Conservation (phyloP, 148 eudicot species). For the Beta vulgaris region DNA sequence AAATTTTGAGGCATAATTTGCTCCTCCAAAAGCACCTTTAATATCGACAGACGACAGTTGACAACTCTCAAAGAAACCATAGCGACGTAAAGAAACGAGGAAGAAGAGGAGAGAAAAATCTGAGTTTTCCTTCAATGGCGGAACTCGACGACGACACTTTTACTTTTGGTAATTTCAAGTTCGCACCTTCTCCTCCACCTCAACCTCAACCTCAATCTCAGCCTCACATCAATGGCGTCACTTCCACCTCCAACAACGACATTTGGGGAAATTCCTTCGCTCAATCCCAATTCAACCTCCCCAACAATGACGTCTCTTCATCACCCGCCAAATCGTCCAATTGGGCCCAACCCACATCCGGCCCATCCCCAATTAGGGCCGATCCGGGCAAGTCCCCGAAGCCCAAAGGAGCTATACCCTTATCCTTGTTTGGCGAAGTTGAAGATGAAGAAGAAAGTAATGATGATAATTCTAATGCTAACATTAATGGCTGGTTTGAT, state of each 20-base stretch:
- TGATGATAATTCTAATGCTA: neutral
- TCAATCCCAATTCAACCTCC: slow-evolving; percentile 4
- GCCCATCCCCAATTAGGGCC: neutral
- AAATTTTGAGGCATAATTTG: too few relatives aligned
- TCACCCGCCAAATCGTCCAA: slow-evolving; percentile 4
- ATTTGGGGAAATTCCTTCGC: slow-evolving; percentile 60
- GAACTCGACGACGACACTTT: slow-evolving; percentile 45
- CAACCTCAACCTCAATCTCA: slow-evolving; percentile 20
- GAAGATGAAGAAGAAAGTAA: slow-evolving; percentile 30
- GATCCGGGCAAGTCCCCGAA: slow-evolving; percentile 30
- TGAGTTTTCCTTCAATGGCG: slow-evolving; percentile 21
- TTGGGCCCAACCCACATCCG: neutral
- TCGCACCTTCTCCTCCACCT: slow-evolving; percentile 31
- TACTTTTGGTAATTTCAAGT: slow-evolving; percentile 53
- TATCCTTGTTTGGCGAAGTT: slow-evolving; percentile 61
- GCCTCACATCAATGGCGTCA: slow-evolving; percentile 24
- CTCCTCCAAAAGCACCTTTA: too few relatives aligned
- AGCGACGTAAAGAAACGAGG: too few relatives aligned
- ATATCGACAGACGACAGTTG: neutral
- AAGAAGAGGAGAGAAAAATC: slow-evolving; percentile 11
- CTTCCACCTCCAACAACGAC: slow-evolving; percentile 34
- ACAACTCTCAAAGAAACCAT: neutral
- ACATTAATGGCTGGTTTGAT: slow-evolving; percentile 11
- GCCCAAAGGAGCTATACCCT: slow-evolving; percentile 62
- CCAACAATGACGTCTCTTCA: slow-evolving; percentile 24